Conservation (phyloP, 257 asterid species). For the Solanum sejunctum region DNA sequence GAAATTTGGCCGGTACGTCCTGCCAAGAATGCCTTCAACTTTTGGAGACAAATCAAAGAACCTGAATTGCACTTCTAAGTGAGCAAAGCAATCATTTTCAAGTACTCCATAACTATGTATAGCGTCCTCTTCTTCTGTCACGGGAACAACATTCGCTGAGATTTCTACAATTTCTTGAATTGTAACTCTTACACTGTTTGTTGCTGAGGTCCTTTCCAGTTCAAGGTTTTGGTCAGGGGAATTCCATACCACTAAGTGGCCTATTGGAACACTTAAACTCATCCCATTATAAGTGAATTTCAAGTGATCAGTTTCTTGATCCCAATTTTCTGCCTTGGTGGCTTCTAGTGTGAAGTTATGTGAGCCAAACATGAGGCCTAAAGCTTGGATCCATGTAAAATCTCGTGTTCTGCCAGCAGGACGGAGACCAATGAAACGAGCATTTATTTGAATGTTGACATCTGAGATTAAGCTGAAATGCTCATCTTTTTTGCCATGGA, state of each 20-base stretch:
- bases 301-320: slow-evolving; percentile 1
- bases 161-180: background rate
- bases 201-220: slow-evolving; percentile 1
- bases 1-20: slow-evolving; percentile 14
- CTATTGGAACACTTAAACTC: background rate
- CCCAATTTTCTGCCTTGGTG: slow-evolving; percentile 2
- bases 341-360: slow-evolving; percentile 11
- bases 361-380: slow-evolving; percentile 5
- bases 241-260: background rate
- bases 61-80: slow-evolving; percentile 11
- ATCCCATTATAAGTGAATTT: background rate
- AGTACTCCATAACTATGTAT: slow-evolving; percentile 8
- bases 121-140: slow-evolving; percentile 1
- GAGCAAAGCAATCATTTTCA: slow-evolving; percentile 3
- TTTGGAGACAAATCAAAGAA: slow-evolving; percentile 1
- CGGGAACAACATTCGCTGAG: slow-evolving; percentile 12
- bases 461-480: slow-evolving; percentile 13
- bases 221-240: background rate
- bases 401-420: slow-evolving; percentile 4
- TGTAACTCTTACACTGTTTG: background rate
- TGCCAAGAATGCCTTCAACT: slow-evolving; percentile 12
- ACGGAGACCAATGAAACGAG: slow-evolving; percentile 6
- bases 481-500: slow-evolving; percentile 7
- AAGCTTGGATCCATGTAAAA: slow-evolving; percentile 9
- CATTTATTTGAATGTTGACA: slow-evolving; percentile 7